A percentile compares a stretch with the other conserved stretches of the same genome.
Evolutionary conservation across 1,284 basidiomycete genomes (phyloP).

Genomic region (Trametes pubescens): DNA sequence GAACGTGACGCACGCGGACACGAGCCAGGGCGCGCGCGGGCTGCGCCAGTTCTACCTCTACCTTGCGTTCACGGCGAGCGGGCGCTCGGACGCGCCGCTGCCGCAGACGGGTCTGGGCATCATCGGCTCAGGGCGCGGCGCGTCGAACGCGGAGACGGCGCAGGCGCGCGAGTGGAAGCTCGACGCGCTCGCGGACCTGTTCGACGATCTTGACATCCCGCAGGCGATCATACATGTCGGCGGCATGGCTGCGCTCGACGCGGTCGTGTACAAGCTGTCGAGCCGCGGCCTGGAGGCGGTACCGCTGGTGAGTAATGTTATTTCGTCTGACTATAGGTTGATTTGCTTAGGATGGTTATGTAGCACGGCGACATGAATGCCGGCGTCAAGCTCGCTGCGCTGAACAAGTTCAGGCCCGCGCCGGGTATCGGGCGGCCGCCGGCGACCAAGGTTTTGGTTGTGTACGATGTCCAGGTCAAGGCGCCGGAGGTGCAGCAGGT

Average conservation of each 20-base stretch:
- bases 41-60: constrained; percentile 94
- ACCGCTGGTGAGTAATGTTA: constrained; percentile 69
- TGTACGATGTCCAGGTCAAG: constrained; percentile 93
- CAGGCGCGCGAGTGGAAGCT: constrained; percentile 97
- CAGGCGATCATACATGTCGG: constrained; percentile 93
- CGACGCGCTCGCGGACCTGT: constrained; percentile 92
- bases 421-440: constrained; percentile 65
- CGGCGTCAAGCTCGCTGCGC: constrained; percentile 78
- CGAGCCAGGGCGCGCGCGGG: constrained; percentile 78
- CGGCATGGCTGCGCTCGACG: constrained; percentile 83
- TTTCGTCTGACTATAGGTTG: too few species aligned
- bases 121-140: constrained; percentile 86
- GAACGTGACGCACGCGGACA: constrained; percentile 78
- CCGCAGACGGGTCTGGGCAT: constrained; percentile 80
- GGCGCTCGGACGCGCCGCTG: constrained; percentile 68
- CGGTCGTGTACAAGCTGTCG: constrained; percentile 90
- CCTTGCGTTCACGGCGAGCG: constrained; percentile 88
- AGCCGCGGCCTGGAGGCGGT: constrained; percentile 87
- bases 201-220: constrained; percentile 87
- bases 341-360: neutral
- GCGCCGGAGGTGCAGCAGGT: constrained; percentile 89
- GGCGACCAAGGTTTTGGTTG: constrained; percentile 80
- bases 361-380: constrained; percentile 90
- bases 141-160: constrained; percentile 82
- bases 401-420: constrained; percentile 81